Percentiles rank a stretch among this genome's conserved stretches.
Evolutionary conservation across 83 land plant species (phyloP).

Genomic region (Thuja plicata): DNA sequence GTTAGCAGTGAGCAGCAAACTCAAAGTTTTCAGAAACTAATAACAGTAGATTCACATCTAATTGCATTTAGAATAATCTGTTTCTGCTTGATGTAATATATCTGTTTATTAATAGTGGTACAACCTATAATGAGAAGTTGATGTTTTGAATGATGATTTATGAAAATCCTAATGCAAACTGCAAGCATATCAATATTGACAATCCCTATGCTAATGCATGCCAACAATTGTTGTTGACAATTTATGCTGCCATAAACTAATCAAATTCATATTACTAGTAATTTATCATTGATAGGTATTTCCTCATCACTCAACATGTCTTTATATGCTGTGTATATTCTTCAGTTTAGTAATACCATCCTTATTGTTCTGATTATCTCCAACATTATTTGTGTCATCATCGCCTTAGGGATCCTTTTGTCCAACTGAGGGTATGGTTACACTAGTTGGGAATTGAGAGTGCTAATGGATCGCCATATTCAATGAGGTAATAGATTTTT

Average conservation of each 20-base stretch:
- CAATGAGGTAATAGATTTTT: not conserved
- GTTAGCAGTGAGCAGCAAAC: not conserved
- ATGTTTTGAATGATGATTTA: not conserved
- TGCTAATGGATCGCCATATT: not conserved
- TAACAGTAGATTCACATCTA: no score
- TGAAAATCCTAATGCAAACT: not conserved
- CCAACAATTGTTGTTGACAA: no score
- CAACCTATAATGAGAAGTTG: not conserved
- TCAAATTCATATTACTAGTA: not conserved
- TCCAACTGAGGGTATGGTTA: not conserved
- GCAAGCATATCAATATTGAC: not conserved
- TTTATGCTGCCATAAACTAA: not conserved
- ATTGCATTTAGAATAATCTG: not conserved
- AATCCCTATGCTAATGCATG: not conserved
- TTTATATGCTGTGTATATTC: not conserved
- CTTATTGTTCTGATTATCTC: not conserved
- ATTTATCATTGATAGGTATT: not conserved
- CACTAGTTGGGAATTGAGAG: not conserved
- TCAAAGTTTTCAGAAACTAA: not conserved
- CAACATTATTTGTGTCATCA: not conserved
- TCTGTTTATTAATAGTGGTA: not conserved
- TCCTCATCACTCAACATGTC: not conserved
- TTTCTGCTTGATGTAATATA: not conserved
- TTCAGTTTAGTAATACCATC: not conserved
- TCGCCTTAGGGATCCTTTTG: not conserved